Evolutionary conservation across 257 asterid species (phyloP).

Genomic region (Solanum dulcamara): DNA sequence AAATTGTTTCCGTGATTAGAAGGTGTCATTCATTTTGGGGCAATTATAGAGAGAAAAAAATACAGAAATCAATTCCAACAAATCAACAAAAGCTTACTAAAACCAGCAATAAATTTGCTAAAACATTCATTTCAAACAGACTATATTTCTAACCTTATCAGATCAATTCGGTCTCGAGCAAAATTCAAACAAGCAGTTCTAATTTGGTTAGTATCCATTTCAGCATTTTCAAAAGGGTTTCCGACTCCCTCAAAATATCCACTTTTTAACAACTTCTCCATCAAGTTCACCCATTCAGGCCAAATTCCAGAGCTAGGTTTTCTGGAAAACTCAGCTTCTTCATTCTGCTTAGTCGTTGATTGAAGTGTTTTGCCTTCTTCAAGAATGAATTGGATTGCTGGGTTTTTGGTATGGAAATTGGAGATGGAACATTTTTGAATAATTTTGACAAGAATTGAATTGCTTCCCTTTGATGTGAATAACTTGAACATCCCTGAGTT

Average conservation of each 20-base stretch:
- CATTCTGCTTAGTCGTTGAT: conserved; percentile 8
- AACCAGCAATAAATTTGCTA: neutral
- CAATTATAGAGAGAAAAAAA: neutral
- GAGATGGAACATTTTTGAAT: conserved; percentile 1
- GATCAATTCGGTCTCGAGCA: conserved; percentile 54
- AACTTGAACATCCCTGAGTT: neutral
- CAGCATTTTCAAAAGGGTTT: conserved; percentile 39
- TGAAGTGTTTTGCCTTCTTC: conserved; percentile 32
- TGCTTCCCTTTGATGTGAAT: conserved; percentile 3
- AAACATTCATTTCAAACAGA: neutral
- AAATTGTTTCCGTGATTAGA: neutral
- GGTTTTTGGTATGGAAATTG: conserved; percentile 18
- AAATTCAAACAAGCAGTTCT: conserved; percentile 81
- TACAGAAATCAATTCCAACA: neutral
- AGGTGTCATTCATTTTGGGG: neutral
- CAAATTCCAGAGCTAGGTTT: conserved; percentile 21
- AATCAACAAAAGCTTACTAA: neutral
- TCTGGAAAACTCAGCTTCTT: neutral
- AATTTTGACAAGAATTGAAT: conserved; percentile 4
- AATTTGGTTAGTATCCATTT: conserved; percentile 45
- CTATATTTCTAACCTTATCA: conserved; percentile 43
- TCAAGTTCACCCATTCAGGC: conserved; percentile 73
- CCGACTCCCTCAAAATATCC: conserved; percentile 62
- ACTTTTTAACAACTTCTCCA: conserved; percentile 37
- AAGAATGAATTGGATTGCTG: conserved; percentile 52